phyloP scores from a whole-genome alignment of 306 rosid species.

The Vigna nakashimae region DNA sequence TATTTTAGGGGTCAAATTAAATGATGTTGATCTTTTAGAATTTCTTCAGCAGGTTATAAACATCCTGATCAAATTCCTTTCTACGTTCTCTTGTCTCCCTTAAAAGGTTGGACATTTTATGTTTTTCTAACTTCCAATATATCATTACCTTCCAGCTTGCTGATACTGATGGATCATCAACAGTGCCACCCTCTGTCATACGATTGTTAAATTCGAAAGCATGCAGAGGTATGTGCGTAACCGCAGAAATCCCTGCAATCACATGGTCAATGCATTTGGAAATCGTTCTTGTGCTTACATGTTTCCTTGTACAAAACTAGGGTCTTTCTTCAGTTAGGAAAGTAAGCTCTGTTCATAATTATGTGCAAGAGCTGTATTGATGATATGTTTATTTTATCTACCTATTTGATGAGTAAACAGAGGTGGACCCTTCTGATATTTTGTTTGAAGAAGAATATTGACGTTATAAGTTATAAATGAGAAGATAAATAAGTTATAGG shows the following conservation, averaged over 20 bases:
- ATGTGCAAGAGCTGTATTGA: not conserved
- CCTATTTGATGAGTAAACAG: not conserved
- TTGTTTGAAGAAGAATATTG: too few relatives aligned
- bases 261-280: slow-evolving; percentile 10
- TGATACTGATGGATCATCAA: slow-evolving; percentile 95
- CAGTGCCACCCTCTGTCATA: slow-evolving; percentile 82
- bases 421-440: too few relatives aligned
- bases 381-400: not conserved
- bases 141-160: slow-evolving; percentile 63
- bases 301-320: not conserved
- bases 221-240: slow-evolving; percentile 75
- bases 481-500: too few relatives aligned
- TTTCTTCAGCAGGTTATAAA: slow-evolving; percentile 92
- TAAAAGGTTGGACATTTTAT: slow-evolving; percentile 1
- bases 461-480: too few relatives aligned
- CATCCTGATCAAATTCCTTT: slow-evolving; percentile 22
- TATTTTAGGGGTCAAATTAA: slow-evolving; percentile 85
- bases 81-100: slow-evolving; percentile 26
- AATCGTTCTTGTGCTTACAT: slow-evolving; percentile 31
- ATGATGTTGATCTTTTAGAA: slow-evolving; percentile 84
- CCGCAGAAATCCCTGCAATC: slow-evolving; percentile 12
- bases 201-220: slow-evolving; percentile 90
- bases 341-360: slow-evolving; percentile 7
- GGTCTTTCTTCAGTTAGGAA: not conserved
- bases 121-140: slow-evolving; percentile 28